A percentile compares a stretch with the other conserved stretches of the same genome.
phyloP scores from a whole-genome alignment of 768 basidiomycete genomes.

The Phylloporus scabripes region DNA sequence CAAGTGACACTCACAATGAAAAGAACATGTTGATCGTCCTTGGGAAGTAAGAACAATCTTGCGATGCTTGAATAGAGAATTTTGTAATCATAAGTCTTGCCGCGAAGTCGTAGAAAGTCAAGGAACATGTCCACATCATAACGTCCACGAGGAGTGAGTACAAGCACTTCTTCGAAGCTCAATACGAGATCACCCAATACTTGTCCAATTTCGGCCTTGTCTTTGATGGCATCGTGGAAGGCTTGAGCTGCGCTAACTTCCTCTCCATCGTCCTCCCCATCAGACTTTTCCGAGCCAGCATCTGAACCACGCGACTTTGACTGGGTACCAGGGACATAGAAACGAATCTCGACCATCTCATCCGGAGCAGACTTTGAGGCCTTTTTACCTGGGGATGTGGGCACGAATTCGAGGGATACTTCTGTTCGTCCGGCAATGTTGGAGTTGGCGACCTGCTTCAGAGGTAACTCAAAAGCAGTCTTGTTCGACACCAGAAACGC shows the following conservation, averaged over 20 bases:
- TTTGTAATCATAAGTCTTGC: constrained; percentile 99
- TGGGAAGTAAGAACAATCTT: constrained; percentile 86
- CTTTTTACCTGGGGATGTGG: constrained; percentile 40
- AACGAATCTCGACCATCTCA: constrained; percentile 93
- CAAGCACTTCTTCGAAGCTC: constrained; percentile 92
- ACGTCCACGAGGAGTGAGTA: constrained; percentile 91
- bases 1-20: constrained; percentile 69
- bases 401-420: constrained; percentile 93
- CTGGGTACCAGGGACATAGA: constrained; percentile 86
- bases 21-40: constrained; percentile 92
- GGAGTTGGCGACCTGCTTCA: constrained; percentile 86
- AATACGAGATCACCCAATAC: constrained; percentile 88
- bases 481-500: constrained; percentile 87
- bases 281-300: constrained; percentile 67
- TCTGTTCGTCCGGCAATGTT: constrained; percentile 97
- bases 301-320: constrained; percentile 62
- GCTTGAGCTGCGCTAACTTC: constrained; percentile 91
- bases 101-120: constrained; percentile 89
- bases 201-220: constrained; percentile 91
- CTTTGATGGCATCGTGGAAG: constrained; percentile 95
- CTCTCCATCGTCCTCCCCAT: constrained; percentile 65
- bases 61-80: constrained; percentile 87
- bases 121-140: constrained; percentile 99
- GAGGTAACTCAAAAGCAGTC: constrained; percentile 84
- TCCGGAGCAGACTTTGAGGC: constrained; percentile 46